phyloP scores from a whole-genome alignment of 129 eudicot species.

The Cynara cardunculus region DNA sequence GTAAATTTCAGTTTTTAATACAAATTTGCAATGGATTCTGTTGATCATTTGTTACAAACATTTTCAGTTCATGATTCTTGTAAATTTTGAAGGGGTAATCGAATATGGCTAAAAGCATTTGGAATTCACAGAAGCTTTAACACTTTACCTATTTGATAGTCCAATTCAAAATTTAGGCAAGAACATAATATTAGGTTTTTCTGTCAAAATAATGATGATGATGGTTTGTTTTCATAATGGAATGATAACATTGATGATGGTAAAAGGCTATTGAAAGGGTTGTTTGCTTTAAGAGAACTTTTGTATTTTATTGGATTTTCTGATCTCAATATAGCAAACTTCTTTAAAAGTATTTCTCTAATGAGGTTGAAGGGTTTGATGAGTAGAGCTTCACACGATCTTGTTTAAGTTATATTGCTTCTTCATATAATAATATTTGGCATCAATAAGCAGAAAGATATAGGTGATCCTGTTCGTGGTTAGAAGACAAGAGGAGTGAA shows the following conservation, averaged over 20 bases:
- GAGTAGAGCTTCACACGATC: not conserved
- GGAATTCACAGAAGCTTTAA: not conserved
- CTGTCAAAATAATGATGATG: not conserved
- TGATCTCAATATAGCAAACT: not conserved
- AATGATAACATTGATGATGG: not conserved
- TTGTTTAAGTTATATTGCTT: not conserved
- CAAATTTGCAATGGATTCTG: not conserved
- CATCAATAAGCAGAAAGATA: not conserved
- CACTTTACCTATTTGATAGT: not conserved
- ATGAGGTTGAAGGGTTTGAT: conserved; percentile 3
- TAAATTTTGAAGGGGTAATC: not conserved
- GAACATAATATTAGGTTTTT: not conserved
- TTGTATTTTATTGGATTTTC: not conserved
- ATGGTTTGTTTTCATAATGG: not conserved
- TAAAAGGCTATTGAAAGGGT: not conserved
- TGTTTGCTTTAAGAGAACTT: not conserved
- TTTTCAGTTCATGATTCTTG: not conserved
- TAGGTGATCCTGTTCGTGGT: not conserved
- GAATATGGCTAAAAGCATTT: not conserved
- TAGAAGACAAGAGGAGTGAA: no score
- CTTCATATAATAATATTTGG: not conserved
- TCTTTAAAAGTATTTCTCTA: not conserved
- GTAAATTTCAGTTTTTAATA: not conserved
- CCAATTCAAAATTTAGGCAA: not conserved
- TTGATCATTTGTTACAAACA: not conserved